A percentile compares a stretch with the other conserved stretches of the same genome.
Evolutionary conservation across 2,329 filamentous ascomycete species (phyloP).

Genomic region (Fusarium tuaranense): DNA sequence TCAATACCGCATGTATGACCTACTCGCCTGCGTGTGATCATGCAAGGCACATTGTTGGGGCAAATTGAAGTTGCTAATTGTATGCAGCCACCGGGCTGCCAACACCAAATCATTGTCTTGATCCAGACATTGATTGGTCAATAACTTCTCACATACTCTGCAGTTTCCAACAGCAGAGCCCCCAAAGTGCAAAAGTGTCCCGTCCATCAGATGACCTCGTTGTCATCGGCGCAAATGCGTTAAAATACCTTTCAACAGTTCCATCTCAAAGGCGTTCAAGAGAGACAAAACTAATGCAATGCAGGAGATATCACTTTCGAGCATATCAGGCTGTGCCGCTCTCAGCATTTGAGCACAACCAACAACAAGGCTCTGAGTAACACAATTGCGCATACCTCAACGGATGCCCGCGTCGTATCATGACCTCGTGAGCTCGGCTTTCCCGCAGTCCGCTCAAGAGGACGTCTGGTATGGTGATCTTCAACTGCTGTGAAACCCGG

Average conservation of each 20-base stretch:
- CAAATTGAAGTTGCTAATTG: neutral
- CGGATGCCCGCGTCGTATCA: constrained; percentile 4
- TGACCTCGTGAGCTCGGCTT: constrained; percentile 22
- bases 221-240: neutral
- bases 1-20: neutral
- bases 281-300: neutral
- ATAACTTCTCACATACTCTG: neutral
- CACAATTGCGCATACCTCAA: neutral
- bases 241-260: neutral
- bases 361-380: neutral
- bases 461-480: neutral
- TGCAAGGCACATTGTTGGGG: neutral
- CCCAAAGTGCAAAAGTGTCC: neutral
- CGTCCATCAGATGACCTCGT: neutral
- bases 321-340: neutral
- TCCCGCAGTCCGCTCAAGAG: neutral
- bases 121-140: neutral
- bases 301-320: neutral
- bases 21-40: neutral
- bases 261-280: neutral
- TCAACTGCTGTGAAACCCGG: constrained; percentile 1
- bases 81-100: neutral
- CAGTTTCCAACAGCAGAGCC: neutral
- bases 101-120: neutral
- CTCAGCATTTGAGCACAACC: neutral